A percentile compares a stretch with the other conserved stretches of the same genome.
Conservation (phyloP, 2,329 filamentous ascomycete species). For the Ophiostoma perfectum region DNA sequence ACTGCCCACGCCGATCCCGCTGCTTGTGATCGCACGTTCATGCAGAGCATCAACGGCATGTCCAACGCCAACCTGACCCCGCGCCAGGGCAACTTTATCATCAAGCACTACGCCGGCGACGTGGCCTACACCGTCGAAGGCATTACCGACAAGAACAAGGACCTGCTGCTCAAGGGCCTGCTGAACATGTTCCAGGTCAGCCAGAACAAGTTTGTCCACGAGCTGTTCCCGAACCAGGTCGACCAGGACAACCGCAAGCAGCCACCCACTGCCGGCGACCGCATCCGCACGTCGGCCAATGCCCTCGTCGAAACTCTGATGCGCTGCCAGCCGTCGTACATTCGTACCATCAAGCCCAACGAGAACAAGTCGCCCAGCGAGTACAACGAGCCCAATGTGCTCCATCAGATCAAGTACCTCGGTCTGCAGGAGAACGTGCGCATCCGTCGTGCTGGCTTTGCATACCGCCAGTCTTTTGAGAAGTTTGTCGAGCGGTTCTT, state of each 20-base stretch:
- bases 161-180: slow-evolving; percentile 89
- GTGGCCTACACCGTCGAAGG: slow-evolving; percentile 91
- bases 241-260: slow-evolving; percentile 93
- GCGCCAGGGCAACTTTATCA: slow-evolving; percentile 91
- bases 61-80: slow-evolving; percentile 87
- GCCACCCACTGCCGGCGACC: slow-evolving; percentile 90
- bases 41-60: slow-evolving; percentile 85
- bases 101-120: slow-evolving; percentile 98
- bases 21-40: slow-evolving; percentile 92
- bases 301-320: slow-evolving; percentile 91
- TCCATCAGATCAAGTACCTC: slow-evolving; percentile 98
- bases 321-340: slow-evolving; percentile 96
- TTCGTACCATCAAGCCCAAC: slow-evolving; percentile 98
- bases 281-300: slow-evolving; percentile 92
- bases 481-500: slow-evolving; percentile 99
- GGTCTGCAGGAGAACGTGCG: slow-evolving; percentile 99
- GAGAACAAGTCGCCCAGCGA: slow-evolving; percentile 95
- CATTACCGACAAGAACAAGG: slow-evolving; percentile 99
- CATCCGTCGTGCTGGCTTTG: slow-evolving; percentile 92
- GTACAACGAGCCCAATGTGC: slow-evolving; percentile 84
- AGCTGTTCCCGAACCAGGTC: slow-evolving; percentile 84
- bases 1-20: slow-evolving; percentile 95
- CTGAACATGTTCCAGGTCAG: slow-evolving; percentile 81
- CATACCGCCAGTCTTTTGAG: slow-evolving; percentile 93
- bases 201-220: slow-evolving; percentile 78